Base-by-base conservation (phyloP, 169 alveolate species). In the Eimeria sp. region DNA sequence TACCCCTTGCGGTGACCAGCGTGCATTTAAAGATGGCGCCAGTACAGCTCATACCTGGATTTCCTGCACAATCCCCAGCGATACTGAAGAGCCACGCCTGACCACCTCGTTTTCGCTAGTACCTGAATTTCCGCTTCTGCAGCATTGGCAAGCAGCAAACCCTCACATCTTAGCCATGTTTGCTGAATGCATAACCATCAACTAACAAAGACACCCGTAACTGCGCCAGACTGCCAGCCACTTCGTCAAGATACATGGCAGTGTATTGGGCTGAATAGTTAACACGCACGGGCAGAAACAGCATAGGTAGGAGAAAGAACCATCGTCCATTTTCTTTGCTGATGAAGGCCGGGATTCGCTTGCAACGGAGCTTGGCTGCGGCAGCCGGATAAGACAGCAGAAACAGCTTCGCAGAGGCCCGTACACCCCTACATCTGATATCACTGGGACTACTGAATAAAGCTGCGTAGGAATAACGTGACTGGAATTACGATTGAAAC, bases 21-120 rank as follows among this genome's bases (percentile, higher is more conserved):
- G 25, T 6, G 78, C 14, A 70, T 7, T 70, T 34, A 2, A 10
- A 13, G 80, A 70, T 47, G 51, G 16, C 13, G 22, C n/a, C 30
- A 22, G 51, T 34, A 70, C 7, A 30, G 80, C 34, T 65, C 92
- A 57, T 58, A 86, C 92, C 75, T 86, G 92, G 54, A 93, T 93
- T 63, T 93, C 96, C 88, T 93, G 89, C 54, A 93, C 88, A 40
- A 51, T 80, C 47, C 96, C 93, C 84, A 93, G 30, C 27, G 92
- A 83, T 43, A 93, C 96, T 18, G 96, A 93, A 34, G 93, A 80
- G 58, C 89, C 88, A 10, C 96, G 92, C 43, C 92, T 57, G 43
- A 86, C 67, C 75, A 86, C 92, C 61, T 86, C 92, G 54, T 16
- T 61, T 43, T 86, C 92, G 45, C 9, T 58, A 22, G 80, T 49